phyloP scores from a whole-genome alignment of 2,329 filamentous ascomycete genomes.

The Coniochaeta ligniaria region DNA sequence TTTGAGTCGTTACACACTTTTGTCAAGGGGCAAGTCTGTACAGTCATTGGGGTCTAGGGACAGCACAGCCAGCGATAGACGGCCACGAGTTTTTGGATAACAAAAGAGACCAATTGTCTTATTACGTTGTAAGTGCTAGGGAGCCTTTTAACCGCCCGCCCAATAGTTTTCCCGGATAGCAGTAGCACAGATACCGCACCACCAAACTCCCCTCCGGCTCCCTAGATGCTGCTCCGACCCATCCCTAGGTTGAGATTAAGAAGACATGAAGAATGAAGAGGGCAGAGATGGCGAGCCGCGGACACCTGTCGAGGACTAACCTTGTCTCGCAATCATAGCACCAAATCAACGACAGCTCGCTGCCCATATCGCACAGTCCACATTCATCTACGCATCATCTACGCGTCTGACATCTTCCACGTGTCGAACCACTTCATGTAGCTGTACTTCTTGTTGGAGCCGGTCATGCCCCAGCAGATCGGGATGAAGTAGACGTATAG shows the following conservation, averaged over 20 bases:
- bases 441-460: slow-evolving; percentile 72
- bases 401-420: slow-evolving; percentile 71
- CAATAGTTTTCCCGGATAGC: background rate
- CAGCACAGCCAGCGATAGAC: background rate
- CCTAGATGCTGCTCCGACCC: background rate
- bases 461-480: slow-evolving; percentile 94
- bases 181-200: slow-evolving; percentile 1
- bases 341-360: background rate
- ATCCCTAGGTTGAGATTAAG: background rate
- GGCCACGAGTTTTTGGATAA: background rate
- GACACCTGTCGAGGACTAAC: slow-evolving; percentile 17
- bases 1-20: background rate
- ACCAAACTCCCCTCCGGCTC: background rate
- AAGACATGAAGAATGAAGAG: slow-evolving; percentile 2
- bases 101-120: background rate
- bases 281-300: background rate
- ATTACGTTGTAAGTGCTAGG: background rate
- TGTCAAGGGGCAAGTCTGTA: background rate
- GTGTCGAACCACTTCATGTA: slow-evolving; percentile 90
- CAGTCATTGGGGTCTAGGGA: background rate
- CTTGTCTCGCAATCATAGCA: background rate
- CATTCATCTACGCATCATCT: background rate
- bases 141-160: background rate
- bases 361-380: background rate
- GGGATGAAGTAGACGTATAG: slow-evolving; percentile 88